Conservation (phyloP, 257 asterid genomes). For the Przewalskia tangutica region DNA sequence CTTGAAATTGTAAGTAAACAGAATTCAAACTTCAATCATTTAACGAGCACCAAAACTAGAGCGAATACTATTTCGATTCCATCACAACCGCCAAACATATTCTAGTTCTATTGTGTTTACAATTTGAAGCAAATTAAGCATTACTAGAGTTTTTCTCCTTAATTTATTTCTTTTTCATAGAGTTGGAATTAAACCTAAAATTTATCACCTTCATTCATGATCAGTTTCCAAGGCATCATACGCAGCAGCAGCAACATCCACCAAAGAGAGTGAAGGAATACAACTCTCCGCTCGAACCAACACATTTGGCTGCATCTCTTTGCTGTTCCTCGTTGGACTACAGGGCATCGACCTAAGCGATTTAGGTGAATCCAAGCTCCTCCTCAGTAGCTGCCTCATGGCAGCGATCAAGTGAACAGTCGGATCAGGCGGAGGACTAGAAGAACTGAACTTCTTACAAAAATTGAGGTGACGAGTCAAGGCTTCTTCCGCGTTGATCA, state of each 20-base stretch:
- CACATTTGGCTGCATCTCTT: constrained; percentile 10
- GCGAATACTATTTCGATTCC: not conserved
- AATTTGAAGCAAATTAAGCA: not conserved
- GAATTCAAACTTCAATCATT: not conserved
- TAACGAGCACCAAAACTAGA: not conserved
- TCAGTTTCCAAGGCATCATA: constrained; percentile 27
- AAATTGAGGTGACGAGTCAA: constrained; percentile 52
- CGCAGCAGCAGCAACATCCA: constrained; percentile 9
- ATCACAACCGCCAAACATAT: not conserved
- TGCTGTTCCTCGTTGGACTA: constrained; percentile 40
- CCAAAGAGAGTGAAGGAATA: constrained; percentile 45
- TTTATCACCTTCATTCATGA: constrained; percentile 15
- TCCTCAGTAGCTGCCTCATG: constrained; percentile 43
- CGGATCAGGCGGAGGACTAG: constrained; percentile 45
- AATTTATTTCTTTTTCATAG: not conserved
- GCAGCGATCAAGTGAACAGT: constrained; percentile 45
- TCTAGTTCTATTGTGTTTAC: not conserved
- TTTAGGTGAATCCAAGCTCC: constrained; percentile 49
- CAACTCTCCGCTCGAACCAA: constrained; percentile 64
- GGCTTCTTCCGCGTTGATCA: constrained; percentile 61
- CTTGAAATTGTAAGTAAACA: not conserved
- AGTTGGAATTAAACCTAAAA: constrained; percentile 21
- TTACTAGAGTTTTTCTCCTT: not conserved
- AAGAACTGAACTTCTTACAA: constrained; percentile 48
- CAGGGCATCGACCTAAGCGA: constrained; percentile 54